Conservation (phyloP, 2,329 filamentous ascomycete species). For the Xylariomycetidae sp. region DNA sequence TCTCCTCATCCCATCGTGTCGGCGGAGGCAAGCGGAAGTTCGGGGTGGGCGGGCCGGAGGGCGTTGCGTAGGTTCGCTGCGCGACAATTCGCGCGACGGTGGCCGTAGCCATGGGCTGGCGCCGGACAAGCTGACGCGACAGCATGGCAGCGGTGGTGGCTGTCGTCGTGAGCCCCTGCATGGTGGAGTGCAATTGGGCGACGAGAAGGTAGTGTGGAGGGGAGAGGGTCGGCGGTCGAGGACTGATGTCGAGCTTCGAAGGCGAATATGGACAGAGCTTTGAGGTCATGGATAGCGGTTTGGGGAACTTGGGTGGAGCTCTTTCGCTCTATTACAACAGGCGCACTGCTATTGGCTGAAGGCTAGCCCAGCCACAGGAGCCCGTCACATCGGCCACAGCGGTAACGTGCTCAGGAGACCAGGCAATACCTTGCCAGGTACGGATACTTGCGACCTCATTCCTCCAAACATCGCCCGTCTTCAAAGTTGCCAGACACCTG, state of each 20-base stretch:
- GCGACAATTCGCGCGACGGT: constrained; percentile 26
- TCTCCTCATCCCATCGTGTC: constrained; percentile 73
- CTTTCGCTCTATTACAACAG: too few species aligned
- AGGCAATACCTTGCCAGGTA: too few species aligned
- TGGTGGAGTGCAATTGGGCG: constrained; percentile 20
- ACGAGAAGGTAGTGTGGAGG: constrained; percentile 6
- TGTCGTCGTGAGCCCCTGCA: constrained; percentile 27
- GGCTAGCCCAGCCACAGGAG: too few species aligned
- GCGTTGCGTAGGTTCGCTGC: constrained; percentile 53
- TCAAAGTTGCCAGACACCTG: too few species aligned
- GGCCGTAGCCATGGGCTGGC: constrained; percentile 18
- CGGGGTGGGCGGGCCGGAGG: constrained; percentile 66
- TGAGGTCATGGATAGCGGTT: constrained; percentile 24
- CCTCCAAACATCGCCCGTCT: too few species aligned
- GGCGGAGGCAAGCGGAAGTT: constrained; percentile 73
- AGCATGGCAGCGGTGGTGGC: constrained; percentile 22
- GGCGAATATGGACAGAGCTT: constrained; percentile 13
- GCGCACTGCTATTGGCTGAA: too few species aligned
- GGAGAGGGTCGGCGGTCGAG: constrained; percentile 14
- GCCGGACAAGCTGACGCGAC: constrained; percentile 26
- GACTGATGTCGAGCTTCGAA: constrained; percentile 10
- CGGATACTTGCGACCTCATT: too few species aligned
- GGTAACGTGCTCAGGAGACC: too few species aligned
- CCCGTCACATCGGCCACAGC: too few species aligned
- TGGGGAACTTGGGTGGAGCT: too few species aligned